phyloP scores from a whole-genome alignment of 2,329 filamentous ascomycete genomes.

The Nemania sp. region DNA sequence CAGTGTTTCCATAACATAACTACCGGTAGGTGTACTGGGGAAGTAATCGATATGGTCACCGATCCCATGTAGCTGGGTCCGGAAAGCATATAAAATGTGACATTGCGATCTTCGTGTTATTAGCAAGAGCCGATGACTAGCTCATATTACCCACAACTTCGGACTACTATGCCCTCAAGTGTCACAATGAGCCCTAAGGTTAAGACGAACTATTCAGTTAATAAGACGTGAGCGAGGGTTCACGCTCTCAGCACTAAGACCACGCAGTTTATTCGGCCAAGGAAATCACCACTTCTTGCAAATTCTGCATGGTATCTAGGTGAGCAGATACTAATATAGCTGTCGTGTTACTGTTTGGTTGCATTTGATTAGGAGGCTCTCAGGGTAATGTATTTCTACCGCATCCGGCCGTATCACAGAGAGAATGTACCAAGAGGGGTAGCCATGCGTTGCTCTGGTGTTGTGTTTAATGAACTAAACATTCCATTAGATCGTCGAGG shows the following conservation, averaged over 20 bases:
- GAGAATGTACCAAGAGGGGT: conserved; percentile 30
- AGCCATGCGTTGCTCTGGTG: conserved; percentile 36
- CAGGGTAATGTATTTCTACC: conserved; percentile 34
- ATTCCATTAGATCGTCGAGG: conserved; percentile 37
- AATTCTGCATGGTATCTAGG: conserved; percentile 13
- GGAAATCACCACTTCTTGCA: background rate
- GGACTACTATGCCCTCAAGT: background rate
- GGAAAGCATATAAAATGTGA: background rate
- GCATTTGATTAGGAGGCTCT: conserved; percentile 27
- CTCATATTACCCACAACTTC: background rate
- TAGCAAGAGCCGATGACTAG: background rate
- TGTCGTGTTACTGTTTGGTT: conserved; percentile 40
- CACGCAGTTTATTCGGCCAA: background rate
- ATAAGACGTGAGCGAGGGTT: background rate
- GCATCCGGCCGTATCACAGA: conserved; percentile 43
- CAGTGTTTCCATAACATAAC: background rate
- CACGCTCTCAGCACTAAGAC: conserved; percentile 7
- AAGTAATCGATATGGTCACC: background rate
- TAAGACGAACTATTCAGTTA: background rate
- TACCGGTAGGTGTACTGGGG: background rate
- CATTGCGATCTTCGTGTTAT: background rate
- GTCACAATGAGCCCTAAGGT: background rate
- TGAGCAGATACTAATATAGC: conserved; percentile 18
- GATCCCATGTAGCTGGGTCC: background rate
- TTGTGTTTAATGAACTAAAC: conserved; percentile 32